These are phyloP conservation scores for Oryza brachyantha DNA, from an alignment of 176 grass and related monocot genomes.

Conservation along the genomic window DNA sequence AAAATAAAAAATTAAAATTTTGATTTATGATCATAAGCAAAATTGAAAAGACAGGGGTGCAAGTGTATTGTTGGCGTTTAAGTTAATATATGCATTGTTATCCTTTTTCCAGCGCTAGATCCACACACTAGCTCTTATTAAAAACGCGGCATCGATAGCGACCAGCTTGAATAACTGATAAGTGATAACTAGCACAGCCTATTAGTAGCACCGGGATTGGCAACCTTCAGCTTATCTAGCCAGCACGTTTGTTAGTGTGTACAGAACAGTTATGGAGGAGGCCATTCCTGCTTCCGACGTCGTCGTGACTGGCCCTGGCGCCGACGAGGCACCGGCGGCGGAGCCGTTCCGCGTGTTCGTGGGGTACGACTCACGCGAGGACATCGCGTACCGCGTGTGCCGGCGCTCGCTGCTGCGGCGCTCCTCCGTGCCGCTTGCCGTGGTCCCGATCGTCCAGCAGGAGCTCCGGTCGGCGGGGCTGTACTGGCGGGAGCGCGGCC, in stretches of 20 bases:
- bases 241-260: background rate
- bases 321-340: background rate
- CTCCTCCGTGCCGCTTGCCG: slow-evolving; percentile 57
- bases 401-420: slow-evolving; percentile 54
- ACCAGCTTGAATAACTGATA: no score
- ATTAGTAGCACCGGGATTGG: no score
- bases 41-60: no score
- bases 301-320: background rate
- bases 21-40: no score
- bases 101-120: no score
- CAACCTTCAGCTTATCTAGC: background rate
- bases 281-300: background rate
- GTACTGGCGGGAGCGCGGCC: slow-evolving; percentile 64
- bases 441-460: slow-evolving; percentile 53
- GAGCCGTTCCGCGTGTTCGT: slow-evolving; percentile 64
- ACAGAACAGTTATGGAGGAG: background rate
- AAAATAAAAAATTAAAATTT: no score
- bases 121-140: no score
- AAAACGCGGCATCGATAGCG: no score
- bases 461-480: slow-evolving; percentile 55
- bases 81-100: no score
- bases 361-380: slow-evolving; percentile 79
- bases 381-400: slow-evolving; percentile 68
- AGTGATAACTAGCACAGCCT: no score
- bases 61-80: no score